A percentile compares a stretch with the other conserved stretches of the same genome.
These are phyloP conservation scores for Alternaria consortialis DNA, from an alignment of 2,329 filamentous ascomycete species.

Conservation along the genomic window DNA sequence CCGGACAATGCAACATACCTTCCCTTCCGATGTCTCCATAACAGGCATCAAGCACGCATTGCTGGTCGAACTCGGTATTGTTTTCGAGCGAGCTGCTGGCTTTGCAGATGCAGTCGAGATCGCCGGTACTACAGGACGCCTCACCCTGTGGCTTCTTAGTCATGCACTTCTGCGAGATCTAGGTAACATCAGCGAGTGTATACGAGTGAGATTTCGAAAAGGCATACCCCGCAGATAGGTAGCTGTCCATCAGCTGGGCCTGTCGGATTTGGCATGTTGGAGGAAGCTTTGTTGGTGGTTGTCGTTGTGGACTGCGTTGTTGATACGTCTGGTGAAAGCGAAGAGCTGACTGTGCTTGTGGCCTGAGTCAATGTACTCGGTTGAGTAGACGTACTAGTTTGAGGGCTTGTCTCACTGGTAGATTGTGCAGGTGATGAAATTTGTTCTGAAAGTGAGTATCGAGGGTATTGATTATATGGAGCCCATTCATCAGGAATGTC, in stretches of 20 bases:
- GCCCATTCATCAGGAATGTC: slow-evolving; percentile 16
- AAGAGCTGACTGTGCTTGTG: not conserved
- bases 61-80: slow-evolving; percentile 23
- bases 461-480: not conserved
- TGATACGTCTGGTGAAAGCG: not conserved
- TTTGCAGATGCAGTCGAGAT: slow-evolving; percentile 29
- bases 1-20: not conserved
- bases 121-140: slow-evolving; percentile 10
- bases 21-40: slow-evolving; percentile 14
- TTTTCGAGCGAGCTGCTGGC: slow-evolving; percentile 19
- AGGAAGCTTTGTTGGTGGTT: not conserved
- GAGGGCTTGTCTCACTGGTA: not conserved
- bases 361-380: not conserved
- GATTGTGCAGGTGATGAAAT: not conserved
- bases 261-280: not conserved
- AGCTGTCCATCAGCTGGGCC: slow-evolving; percentile 1
- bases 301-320: not conserved
- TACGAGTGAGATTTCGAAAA: too few relatives aligned
- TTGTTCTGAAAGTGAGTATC: not conserved
- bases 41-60: slow-evolving; percentile 25
- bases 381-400: not conserved
- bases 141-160: slow-evolving; percentile 1
- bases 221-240: slow-evolving; percentile 20
- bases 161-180: slow-evolving; percentile 27
- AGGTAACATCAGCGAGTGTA: not conserved